Percentiles rank a stretch among this genome's conserved stretches.
Conservation (phyloP, 1,284 basidiomycete genomes). For the Singerocomus inundabilis region DNA sequence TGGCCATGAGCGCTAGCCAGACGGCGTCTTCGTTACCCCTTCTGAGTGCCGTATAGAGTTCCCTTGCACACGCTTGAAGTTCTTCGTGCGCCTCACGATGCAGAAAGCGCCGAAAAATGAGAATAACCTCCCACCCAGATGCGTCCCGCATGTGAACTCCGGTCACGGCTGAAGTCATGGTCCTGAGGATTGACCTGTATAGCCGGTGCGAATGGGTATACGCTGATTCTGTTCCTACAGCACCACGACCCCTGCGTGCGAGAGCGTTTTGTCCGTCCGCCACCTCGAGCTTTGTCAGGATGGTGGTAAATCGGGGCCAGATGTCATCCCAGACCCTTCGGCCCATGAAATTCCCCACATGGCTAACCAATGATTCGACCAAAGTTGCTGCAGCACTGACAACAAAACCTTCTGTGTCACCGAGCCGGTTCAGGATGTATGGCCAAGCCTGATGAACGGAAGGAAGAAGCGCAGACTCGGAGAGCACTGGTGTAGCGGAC, state of each 20-base stretch:
- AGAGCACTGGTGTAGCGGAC: slow-evolving; percentile 72
- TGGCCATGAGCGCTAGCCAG: slow-evolving; percentile 73
- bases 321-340: slow-evolving; percentile 83
- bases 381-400: slow-evolving; percentile 70
- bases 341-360: slow-evolving; percentile 82
- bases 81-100: slow-evolving; percentile 65
- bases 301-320: slow-evolving; percentile 75
- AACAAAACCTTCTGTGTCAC: slow-evolving; percentile 73
- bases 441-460: slow-evolving; percentile 87
- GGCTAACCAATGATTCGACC: slow-evolving; percentile 62
- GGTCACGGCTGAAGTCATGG: slow-evolving; percentile 64
- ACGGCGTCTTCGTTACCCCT: slow-evolving; percentile 73
- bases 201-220: slow-evolving; percentile 78
- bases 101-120: slow-evolving; percentile 75
- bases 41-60: slow-evolving; percentile 62
- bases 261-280: slow-evolving; percentile 66
- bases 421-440: slow-evolving; percentile 79
- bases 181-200: slow-evolving; percentile 68
- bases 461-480: slow-evolving; percentile 74
- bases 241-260: slow-evolving; percentile 47
- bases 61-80: slow-evolving; percentile 63
- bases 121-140: slow-evolving; percentile 75
- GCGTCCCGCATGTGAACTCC: slow-evolving; percentile 69
- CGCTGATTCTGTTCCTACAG: slow-evolving; percentile 62
- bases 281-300: slow-evolving; percentile 58